Conservation (phyloP, 441 rosid genomes). For the Viola pubescens region DNA sequence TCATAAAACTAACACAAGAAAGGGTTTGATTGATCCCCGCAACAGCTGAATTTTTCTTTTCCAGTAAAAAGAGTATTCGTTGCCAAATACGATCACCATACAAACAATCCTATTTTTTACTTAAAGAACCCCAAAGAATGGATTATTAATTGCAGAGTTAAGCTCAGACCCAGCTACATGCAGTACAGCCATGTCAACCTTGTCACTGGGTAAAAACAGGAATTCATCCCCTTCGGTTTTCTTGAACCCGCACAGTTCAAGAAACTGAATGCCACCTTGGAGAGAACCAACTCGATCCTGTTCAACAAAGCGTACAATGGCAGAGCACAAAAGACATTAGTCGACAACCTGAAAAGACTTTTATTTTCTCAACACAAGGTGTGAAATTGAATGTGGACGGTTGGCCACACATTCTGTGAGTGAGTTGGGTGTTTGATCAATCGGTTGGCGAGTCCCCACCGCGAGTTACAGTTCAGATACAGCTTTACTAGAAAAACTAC, state of each 20-base stretch:
- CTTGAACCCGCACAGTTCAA: conserved; percentile 87
- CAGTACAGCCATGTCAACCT: conserved; percentile 63
- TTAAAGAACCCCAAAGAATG: conserved; percentile 85
- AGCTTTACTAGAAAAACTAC: neutral
- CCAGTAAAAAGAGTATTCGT: too few relatives aligned
- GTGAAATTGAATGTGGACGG: neutral
- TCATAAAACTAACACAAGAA: too few relatives aligned
- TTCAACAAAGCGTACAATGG: conserved; percentile 7
- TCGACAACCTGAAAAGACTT: neutral
- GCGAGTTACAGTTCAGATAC: neutral
- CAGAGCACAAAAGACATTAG: neutral
- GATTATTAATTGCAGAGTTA: conserved; percentile 87
- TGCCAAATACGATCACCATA: too few relatives aligned
- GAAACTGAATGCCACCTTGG: conserved; percentile 67
- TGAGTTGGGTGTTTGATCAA: neutral
- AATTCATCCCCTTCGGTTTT: conserved; percentile 70
- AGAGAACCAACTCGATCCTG: conserved; percentile 94
- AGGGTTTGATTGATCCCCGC: too few relatives aligned
- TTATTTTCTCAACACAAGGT: neutral
- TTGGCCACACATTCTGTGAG: neutral
- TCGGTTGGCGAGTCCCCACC: neutral
- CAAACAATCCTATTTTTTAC: too few relatives aligned
- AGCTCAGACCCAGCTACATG: conserved; percentile 88
- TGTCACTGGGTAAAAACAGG: conserved; percentile 67
- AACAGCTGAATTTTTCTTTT: too few relatives aligned